Conservation (phyloP, 129 eudicot genomes). For the Solidago caesia region DNA sequence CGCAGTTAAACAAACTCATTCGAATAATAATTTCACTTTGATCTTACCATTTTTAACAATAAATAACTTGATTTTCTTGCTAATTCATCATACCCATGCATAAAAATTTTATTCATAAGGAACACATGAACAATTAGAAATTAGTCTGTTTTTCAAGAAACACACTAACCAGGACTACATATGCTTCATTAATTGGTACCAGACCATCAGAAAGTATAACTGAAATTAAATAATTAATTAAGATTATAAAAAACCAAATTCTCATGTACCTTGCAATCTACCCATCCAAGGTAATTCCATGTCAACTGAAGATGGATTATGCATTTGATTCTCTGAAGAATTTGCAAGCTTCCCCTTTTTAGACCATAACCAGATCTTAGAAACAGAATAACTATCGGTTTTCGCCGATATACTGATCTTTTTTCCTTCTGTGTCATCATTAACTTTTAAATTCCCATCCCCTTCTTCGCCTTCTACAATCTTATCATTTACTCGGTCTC, state of each 20-base stretch:
- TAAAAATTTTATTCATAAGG: slow-evolving; percentile 12
- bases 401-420: slow-evolving; percentile 40
- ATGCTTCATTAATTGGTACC: slow-evolving; percentile 5
- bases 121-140: background rate
- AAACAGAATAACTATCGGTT: slow-evolving; percentile 59
- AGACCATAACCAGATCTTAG: slow-evolving; percentile 71
- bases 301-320: slow-evolving; percentile 44
- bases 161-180: background rate
- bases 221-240: slow-evolving; percentile 13
- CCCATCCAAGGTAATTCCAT: slow-evolving; percentile 60
- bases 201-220: background rate
- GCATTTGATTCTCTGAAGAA: slow-evolving; percentile 49
- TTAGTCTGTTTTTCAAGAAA: background rate
- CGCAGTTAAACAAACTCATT: slow-evolving; percentile 7
- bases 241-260: slow-evolving; percentile 15
- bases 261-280: slow-evolving; percentile 52
- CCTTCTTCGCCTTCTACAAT: slow-evolving; percentile 32
- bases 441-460: slow-evolving; percentile 18
- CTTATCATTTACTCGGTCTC: background rate
- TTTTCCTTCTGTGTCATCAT: slow-evolving; percentile 43
- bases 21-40: background rate
- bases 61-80: background rate
- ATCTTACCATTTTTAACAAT: background rate
- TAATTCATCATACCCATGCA: background rate
- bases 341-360: slow-evolving; percentile 44